These are phyloP conservation scores for Neurospora intermedia DNA, from an alignment of 495 filamentous ascomycete species.

Conservation along the genomic window DNA sequence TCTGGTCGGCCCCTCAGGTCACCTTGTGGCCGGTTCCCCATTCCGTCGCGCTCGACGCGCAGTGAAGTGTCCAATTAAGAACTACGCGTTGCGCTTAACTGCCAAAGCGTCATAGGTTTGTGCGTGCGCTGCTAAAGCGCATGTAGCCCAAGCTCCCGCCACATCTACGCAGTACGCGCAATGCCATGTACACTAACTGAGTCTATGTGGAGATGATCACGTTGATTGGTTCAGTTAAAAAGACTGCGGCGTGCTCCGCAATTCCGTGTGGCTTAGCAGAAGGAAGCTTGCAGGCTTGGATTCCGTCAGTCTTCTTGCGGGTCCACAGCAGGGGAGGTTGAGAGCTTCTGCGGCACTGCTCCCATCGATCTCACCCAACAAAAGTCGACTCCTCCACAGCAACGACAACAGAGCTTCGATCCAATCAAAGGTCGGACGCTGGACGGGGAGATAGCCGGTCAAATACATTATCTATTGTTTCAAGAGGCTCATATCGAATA, in stretches of 20 bases:
- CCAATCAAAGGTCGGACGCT: background rate
- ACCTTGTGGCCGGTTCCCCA: background rate
- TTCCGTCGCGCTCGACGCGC: background rate
- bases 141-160: background rate
- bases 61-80: background rate
- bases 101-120: background rate
- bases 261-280: background rate
- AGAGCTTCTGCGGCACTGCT: background rate
- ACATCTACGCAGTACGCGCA: background rate
- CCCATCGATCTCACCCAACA: background rate
- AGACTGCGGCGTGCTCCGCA: background rate
- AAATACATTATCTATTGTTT: background rate
- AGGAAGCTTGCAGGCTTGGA: background rate
- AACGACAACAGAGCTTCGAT: background rate
- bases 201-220: background rate
- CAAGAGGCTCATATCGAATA: background rate
- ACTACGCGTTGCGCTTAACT: slow-evolving; percentile 3
- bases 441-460: background rate
- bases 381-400: background rate
- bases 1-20: background rate
- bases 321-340: background rate
- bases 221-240: background rate
- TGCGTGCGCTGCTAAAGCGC: background rate
- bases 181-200: background rate
- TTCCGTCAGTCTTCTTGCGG: background rate